phyloP scores from a whole-genome alignment of 2,329 filamentous ascomycete species.

The Trichoderma hamatum region DNA sequence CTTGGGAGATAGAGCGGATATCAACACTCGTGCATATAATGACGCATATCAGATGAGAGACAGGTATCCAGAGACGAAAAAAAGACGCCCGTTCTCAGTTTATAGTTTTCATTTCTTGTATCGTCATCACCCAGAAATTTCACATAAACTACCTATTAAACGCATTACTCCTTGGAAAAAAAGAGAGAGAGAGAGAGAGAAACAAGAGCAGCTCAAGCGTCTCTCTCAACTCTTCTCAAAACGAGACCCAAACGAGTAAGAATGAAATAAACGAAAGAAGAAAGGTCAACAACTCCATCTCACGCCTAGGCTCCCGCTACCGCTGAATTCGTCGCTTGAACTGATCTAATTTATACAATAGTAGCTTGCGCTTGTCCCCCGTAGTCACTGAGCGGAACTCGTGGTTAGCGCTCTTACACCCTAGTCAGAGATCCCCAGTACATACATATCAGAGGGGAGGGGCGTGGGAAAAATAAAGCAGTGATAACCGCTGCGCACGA shows the following conservation, averaged over 20 bases:
- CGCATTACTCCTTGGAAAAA: not conserved
- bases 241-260: not conserved
- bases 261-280: not conserved
- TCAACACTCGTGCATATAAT: conserved; percentile 15
- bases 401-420: conserved; percentile 4
- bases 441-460: not conserved
- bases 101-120: conserved; percentile 8
- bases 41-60: not conserved
- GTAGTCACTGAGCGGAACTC: not conserved
- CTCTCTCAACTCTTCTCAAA: not conserved
- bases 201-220: not conserved
- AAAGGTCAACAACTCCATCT: not conserved
- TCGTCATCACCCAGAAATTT: conserved; percentile 12
- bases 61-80: not conserved
- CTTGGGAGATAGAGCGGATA: not conserved
- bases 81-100: conserved; percentile 3
- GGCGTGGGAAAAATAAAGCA: conserved; percentile 4
- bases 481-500: not conserved
- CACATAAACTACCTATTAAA: not conserved
- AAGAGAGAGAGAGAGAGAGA: not conserved
- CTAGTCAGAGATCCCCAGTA: not conserved
- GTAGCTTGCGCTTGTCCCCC: conserved; percentile 18
- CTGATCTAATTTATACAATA: conserved; percentile 9
- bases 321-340: conserved; percentile 5
- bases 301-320: conserved; percentile 10